phyloP scores from a whole-genome alignment of 768 basidiomycete genomes.

The Lactarius akahatsu region DNA sequence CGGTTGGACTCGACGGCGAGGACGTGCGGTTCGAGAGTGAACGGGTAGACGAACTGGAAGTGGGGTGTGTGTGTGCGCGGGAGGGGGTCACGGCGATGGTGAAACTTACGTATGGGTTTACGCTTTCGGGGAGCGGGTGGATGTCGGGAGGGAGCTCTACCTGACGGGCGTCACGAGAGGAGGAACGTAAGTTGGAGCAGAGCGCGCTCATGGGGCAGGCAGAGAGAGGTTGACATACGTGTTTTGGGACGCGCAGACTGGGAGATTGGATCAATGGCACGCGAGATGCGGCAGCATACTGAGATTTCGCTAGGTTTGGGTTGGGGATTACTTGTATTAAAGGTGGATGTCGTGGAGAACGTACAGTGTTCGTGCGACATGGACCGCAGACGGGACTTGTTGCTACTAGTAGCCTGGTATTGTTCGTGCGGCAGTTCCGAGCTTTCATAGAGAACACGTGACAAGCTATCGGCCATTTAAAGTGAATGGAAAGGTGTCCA shows the following conservation, averaged over 20 bases:
- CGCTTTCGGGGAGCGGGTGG: slow-evolving; percentile 89
- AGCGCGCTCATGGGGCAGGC: background rate
- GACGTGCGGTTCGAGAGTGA: slow-evolving; percentile 86
- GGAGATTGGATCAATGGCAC: slow-evolving; percentile 93
- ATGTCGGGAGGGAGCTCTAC: slow-evolving; percentile 87
- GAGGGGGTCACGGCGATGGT: background rate
- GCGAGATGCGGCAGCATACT: slow-evolving; percentile 71
- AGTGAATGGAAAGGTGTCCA: background rate
- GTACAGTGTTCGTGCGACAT: slow-evolving; percentile 26
- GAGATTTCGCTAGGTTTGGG: slow-evolving; percentile 44
- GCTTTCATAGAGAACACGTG: background rate
- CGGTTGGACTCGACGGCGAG: slow-evolving; percentile 74
- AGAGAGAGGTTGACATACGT: slow-evolving; percentile 45
- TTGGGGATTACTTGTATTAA: background rate
- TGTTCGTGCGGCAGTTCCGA: no score
- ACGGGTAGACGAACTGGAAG: slow-evolving; percentile 90
- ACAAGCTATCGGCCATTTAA: no score
- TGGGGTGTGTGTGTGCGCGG: background rate
- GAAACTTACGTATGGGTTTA: slow-evolving; percentile 76
- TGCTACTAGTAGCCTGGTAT: no score
- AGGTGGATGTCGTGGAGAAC: background rate
- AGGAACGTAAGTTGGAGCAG: background rate
- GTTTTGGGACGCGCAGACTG: slow-evolving; percentile 79
- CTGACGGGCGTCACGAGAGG: slow-evolving; percentile 41
- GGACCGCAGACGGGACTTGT: background rate